A percentile compares a stretch with the other conserved stretches of the same genome.
Conservation (phyloP, 192 early-diverging fungal species). For the Ambispora gerdemannii region DNA sequence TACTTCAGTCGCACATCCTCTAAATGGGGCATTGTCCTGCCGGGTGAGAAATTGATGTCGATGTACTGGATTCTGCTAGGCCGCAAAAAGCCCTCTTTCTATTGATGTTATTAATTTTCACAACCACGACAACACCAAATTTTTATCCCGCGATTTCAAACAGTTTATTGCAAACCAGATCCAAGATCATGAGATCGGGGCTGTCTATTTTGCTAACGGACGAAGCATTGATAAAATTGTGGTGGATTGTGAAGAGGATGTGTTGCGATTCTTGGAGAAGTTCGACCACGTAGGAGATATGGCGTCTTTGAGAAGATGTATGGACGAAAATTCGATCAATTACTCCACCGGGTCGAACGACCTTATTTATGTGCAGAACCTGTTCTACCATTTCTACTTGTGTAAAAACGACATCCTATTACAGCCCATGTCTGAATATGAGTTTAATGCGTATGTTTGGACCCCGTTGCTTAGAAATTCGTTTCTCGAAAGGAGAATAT, state of each 20-base stretch:
- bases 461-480: slow-evolving; percentile 8
- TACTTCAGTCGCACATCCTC: no score
- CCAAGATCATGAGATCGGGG: not conserved
- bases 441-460: slow-evolving; percentile 10
- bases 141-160: no score
- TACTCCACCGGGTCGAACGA: not conserved
- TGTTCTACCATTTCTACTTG: slow-evolving; percentile 11
- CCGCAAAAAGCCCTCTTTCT: not conserved
- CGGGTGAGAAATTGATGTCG: not conserved
- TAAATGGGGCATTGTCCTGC: no score
- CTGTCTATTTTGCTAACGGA: slow-evolving; percentile 1
- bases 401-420: slow-evolving; percentile 7
- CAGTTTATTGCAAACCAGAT: not conserved
- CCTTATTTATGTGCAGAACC: not conserved
- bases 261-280: slow-evolving; percentile 2
- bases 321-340: not conserved
- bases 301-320: not conserved
- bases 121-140: no score
- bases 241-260: not conserved
- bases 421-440: slow-evolving; percentile 9
- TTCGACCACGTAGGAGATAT: not conserved
- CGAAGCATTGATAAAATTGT: not conserved
- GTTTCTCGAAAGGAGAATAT: slow-evolving; percentile 5
- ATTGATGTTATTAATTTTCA: not conserved
- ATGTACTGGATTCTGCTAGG: not conserved